Percentiles rank a stretch among this genome's conserved stretches.
These are phyloP conservation scores for Lathyrus aphaca DNA, from an alignment of 306 rosid species.

Conservation along the genomic window DNA sequence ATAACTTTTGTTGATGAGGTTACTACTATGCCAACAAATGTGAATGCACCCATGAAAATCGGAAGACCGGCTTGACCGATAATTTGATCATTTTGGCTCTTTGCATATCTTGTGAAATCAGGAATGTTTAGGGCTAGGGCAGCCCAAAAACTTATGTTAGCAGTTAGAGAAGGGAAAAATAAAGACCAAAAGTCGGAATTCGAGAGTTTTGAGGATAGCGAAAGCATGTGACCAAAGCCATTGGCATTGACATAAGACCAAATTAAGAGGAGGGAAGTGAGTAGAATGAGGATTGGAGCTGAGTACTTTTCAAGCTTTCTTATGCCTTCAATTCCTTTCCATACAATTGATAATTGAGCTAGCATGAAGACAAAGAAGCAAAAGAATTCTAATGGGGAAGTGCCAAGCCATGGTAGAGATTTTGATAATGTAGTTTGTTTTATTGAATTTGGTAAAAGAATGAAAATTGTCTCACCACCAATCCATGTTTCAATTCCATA, in stretches of 20 bases:
- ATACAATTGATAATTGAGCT: constrained; percentile 66
- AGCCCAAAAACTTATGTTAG: constrained; percentile 92
- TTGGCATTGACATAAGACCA: constrained; percentile 79
- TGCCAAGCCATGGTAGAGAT: constrained; percentile 69
- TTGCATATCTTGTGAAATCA: constrained; percentile 83
- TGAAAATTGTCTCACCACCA: constrained; percentile 86
- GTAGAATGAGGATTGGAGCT: constrained; percentile 74
- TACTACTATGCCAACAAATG: constrained; percentile 87
- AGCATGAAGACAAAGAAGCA: constrained; percentile 72
- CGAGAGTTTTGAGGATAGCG: constrained; percentile 68
- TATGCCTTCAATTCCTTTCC: constrained; percentile 87
- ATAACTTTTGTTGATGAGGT: constrained; percentile 80
- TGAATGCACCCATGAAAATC: constrained; percentile 81
- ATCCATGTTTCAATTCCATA: constrained; percentile 97
- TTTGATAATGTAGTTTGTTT: constrained; percentile 46
- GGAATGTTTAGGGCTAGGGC: constrained; percentile 86
- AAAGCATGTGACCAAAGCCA: constrained; percentile 79
- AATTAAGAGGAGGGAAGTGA: constrained; percentile 57
- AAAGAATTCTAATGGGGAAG: constrained; percentile 79
- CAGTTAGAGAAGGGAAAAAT: constrained; percentile 85
- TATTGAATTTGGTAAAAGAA: constrained; percentile 63
- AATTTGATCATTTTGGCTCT: constrained; percentile 69
- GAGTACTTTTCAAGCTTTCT: constrained; percentile 76
- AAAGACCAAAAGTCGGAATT: constrained; percentile 66
- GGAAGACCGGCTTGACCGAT: constrained; percentile 91